phyloP scores from a whole-genome alignment of 1,139 yeast genomes.

The Suzukiozyma palmioleophila region DNA sequence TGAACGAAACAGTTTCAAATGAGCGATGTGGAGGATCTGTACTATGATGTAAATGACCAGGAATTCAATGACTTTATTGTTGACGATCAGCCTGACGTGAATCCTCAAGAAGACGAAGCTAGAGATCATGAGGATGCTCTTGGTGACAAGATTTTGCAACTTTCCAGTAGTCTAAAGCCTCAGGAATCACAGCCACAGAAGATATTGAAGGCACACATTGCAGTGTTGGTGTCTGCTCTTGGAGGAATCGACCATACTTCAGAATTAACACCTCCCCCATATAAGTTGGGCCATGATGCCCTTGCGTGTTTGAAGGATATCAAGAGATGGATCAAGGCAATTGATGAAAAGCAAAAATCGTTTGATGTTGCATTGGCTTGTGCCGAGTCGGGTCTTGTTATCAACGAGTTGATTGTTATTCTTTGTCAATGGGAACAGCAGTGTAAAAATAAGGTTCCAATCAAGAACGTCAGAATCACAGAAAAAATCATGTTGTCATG shows the following conservation, averaged over 20 bases:
- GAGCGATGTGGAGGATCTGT: constrained; percentile 11
- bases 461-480: constrained; percentile 31
- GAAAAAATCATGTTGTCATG: constrained; percentile 67
- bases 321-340: constrained; percentile 80
- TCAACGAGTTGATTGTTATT: constrained; percentile 71
- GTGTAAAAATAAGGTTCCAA: constrained; percentile 17
- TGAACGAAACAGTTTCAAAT: neutral
- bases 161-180: constrained; percentile 28
- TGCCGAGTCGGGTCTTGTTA: constrained; percentile 71
- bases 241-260: constrained; percentile 73
- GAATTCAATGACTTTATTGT: constrained; percentile 10
- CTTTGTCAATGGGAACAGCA: constrained; percentile 69
- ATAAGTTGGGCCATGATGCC: constrained; percentile 87
- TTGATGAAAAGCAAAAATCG: constrained; percentile 66
- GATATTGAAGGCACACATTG: constrained; percentile 59
- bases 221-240: constrained; percentile 70
- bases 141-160: constrained; percentile 24
- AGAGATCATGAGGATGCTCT: constrained; percentile 11
- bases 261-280: constrained; percentile 43
- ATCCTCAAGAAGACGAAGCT: constrained; percentile 10
- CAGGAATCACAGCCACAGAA: constrained; percentile 39
- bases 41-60: constrained; percentile 9
- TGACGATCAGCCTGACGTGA: constrained; percentile 8
- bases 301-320: constrained; percentile 83
- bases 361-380: constrained; percentile 88